Conservation (phyloP, 108 stramenopile genomes). For the Cylindrotheca closterium region DNA sequence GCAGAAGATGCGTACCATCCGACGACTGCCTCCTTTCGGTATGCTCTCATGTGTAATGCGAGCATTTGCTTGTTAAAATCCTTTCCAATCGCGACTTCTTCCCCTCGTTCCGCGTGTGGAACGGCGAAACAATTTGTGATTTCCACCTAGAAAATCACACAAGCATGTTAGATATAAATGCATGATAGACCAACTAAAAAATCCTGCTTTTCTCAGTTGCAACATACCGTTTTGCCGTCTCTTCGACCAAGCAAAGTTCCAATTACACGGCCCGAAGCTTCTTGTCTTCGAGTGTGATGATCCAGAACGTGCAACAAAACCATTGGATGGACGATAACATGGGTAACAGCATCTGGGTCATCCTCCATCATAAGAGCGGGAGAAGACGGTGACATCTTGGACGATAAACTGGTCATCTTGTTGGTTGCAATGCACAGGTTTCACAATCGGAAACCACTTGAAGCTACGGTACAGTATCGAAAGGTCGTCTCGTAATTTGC, state of each 20-base stretch:
- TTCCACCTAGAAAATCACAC: slow-evolving; percentile 59
- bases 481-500: no score
- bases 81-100: slow-evolving; percentile 95
- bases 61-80: slow-evolving; percentile 93
- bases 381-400: slow-evolving; percentile 27
- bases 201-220: not conserved
- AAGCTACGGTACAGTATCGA: no score
- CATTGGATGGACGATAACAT: slow-evolving; percentile 78
- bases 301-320: slow-evolving; percentile 83
- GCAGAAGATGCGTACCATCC: slow-evolving; percentile 95
- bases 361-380: slow-evolving; percentile 48
- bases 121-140: slow-evolving; percentile 96
- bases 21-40: slow-evolving; percentile 89
- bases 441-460: not conserved
- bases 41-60: slow-evolving; percentile 70
- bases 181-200: not conserved
- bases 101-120: slow-evolving; percentile 89
- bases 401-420: slow-evolving; percentile 22
- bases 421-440: not conserved
- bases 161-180: not conserved
- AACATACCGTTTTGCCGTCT: slow-evolving; percentile 60
- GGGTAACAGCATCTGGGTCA: slow-evolving; percentile 35
- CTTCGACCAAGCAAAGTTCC: slow-evolving; percentile 76
- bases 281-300: slow-evolving; percentile 81
- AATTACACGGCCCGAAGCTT: slow-evolving; percentile 77